Evolutionary conservation across 768 basidiomycete genomes (phyloP).

Genomic region (Suillus hirtellus): DNA sequence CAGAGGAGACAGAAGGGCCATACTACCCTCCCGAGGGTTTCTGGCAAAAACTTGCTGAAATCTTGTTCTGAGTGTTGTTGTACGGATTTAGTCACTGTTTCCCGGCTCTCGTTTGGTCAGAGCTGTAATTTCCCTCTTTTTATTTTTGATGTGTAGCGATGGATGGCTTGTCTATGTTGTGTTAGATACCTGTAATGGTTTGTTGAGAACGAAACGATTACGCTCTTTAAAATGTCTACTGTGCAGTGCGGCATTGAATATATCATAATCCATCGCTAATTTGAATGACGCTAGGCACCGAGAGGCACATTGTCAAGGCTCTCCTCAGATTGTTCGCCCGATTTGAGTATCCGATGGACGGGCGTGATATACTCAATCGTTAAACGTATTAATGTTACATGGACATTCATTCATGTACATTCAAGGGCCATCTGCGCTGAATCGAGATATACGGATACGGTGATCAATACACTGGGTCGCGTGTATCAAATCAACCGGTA

Average conservation of each 20-base stretch:
- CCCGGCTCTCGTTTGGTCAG: neutral
- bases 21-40: constrained; percentile 13
- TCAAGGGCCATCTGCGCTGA: too few relatives aligned
- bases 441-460: too few relatives aligned
- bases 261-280: neutral
- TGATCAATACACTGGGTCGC: too few relatives aligned
- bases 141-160: neutral
- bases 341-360: neutral
- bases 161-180: neutral
- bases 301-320: neutral
- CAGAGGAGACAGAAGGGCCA: constrained; percentile 16
- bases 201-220: neutral
- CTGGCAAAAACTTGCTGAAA: constrained; percentile 13
- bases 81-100: constrained; percentile 1
- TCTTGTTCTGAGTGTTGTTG: constrained; percentile 12
- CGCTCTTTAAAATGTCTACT: neutral
- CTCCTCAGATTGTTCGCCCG: neutral
- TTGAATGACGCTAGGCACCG: neutral
- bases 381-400: neutral
- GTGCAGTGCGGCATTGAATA: neutral
- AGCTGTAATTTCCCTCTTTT: neutral
- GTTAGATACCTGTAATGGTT: neutral
- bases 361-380: neutral
- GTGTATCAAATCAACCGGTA: too few relatives aligned
- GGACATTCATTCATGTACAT: neutral